phyloP scores from a whole-genome alignment of 179 eudicot species.

The Actinidia polygama region DNA sequence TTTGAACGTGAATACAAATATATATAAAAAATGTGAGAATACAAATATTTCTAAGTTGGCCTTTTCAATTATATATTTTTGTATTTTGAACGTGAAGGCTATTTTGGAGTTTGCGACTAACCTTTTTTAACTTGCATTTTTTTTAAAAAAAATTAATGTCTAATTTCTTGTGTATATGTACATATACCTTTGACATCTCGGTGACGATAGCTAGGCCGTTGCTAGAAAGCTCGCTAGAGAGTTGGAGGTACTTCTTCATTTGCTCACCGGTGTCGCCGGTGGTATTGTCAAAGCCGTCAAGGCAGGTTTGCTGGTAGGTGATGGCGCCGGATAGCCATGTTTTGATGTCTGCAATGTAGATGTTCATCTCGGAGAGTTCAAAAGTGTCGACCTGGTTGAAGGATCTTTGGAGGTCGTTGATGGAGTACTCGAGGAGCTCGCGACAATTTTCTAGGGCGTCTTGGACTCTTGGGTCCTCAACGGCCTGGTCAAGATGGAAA shows the following conservation, averaged over 20 bases:
- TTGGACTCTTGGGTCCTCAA: conserved; percentile 33
- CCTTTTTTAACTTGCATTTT: no score
- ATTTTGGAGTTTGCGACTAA: no score
- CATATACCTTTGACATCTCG: conserved; percentile 9
- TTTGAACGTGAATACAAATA: no score
- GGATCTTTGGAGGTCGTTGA: conserved; percentile 45
- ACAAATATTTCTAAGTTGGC: no score
- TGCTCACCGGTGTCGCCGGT: conserved; percentile 38
- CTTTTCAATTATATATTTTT: no score
- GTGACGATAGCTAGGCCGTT: conserved; percentile 53
- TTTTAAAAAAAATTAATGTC: no score
- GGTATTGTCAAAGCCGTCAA: conserved; percentile 56
- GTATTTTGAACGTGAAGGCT: no score
- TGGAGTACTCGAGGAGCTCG: conserved; percentile 38
- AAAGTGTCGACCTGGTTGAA: conserved; percentile 24
- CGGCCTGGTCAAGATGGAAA: not conserved
- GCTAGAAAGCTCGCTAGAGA: conserved; percentile 41
- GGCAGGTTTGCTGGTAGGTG: conserved; percentile 55
- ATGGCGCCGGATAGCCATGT: conserved; percentile 60
- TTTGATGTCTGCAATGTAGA: conserved; percentile 38
- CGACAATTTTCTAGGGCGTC: conserved; percentile 42
- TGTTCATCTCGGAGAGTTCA: conserved; percentile 29
- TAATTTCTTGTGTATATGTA: no score
- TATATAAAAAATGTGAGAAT: no score
- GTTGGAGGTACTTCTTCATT: conserved; percentile 40